Conservation (phyloP, 1,139 yeast species). For the Sugiyamaella xylanicola region DNA sequence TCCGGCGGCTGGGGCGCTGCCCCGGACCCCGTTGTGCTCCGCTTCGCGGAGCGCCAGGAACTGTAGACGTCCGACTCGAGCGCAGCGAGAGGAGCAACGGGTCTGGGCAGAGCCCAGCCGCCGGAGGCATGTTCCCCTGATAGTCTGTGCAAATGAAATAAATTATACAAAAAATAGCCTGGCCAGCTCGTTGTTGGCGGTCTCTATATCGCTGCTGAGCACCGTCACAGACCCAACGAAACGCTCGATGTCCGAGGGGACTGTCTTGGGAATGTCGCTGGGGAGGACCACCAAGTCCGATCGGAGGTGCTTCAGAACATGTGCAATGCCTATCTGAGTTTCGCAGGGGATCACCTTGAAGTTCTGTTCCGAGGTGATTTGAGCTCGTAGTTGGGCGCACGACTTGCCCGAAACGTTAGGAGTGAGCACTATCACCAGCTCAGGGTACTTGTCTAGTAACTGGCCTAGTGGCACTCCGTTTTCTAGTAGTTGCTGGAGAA, state of each 20-base stretch:
- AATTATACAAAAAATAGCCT: conserved; percentile 25
- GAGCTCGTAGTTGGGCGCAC: conserved; percentile 25
- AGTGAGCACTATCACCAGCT: conserved; percentile 34
- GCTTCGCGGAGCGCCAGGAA: too few species aligned
- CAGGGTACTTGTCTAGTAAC: conserved; percentile 31
- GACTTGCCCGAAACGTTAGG: conserved; percentile 31
- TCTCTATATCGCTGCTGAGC: conserved; percentile 26
- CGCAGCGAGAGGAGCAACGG: too few species aligned
- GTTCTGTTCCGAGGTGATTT: conserved; percentile 28
- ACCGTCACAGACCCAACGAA: conserved; percentile 34
- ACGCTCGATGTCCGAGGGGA: conserved; percentile 28
- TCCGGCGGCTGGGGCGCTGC: too few species aligned
- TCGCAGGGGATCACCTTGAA: conserved; percentile 39
- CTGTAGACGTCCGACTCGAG: too few species aligned
- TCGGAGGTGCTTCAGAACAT: conserved; percentile 39
- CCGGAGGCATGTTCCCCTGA: too few species aligned
- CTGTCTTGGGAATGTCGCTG: conserved; percentile 29
- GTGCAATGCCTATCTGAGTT: conserved; percentile 38
- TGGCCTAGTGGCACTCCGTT: conserved; percentile 33
- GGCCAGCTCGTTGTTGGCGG: conserved; percentile 24
- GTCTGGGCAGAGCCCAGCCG: too few species aligned
- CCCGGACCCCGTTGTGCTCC: too few species aligned
- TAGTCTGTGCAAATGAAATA: not conserved
- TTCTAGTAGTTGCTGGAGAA: conserved; percentile 25
- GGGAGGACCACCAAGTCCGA: conserved; percentile 37